phyloP scores from a whole-genome alignment of 2,329 filamentous ascomycete species.

The Pseudonectria buxi region DNA sequence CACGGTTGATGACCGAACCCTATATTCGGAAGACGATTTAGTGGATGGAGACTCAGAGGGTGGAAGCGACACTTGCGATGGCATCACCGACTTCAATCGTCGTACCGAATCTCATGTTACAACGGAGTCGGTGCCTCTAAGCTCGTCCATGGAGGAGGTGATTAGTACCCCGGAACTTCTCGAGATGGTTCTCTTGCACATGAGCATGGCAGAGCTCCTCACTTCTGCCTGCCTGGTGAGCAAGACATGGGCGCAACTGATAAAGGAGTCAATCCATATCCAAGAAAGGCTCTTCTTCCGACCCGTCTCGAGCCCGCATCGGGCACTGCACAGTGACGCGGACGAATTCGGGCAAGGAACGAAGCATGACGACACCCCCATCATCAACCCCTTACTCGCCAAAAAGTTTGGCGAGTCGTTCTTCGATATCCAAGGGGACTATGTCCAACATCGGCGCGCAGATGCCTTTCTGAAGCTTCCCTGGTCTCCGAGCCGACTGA shows the following conservation, averaged over 20 bases:
- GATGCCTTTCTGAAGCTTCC: conserved; percentile 13
- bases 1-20: no score
- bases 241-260: conserved; percentile 13
- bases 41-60: no score
- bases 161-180: conserved; percentile 19
- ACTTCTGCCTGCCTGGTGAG: conserved; percentile 18
- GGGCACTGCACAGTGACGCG: neutral
- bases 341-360: no score
- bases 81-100: no score
- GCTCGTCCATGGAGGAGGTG: no score
- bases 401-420: conserved; percentile 15
- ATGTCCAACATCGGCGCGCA: conserved; percentile 8
- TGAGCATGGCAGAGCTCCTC: conserved; percentile 22
- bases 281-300: conserved; percentile 12
- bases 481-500: conserved; percentile 9
- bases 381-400: conserved; percentile 11
- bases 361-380: no score
- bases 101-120: no score
- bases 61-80: no score
- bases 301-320: neutral
- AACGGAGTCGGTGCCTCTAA: no score
- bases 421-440: conserved; percentile 9
- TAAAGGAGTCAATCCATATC: conserved; percentile 6
- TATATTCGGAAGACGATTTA: no score
- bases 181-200: conserved; percentile 19